These are phyloP conservation scores for Ustilago shanxiensis DNA, from an alignment of 1,284 basidiomycete genomes.

Conservation along the genomic window DNA sequence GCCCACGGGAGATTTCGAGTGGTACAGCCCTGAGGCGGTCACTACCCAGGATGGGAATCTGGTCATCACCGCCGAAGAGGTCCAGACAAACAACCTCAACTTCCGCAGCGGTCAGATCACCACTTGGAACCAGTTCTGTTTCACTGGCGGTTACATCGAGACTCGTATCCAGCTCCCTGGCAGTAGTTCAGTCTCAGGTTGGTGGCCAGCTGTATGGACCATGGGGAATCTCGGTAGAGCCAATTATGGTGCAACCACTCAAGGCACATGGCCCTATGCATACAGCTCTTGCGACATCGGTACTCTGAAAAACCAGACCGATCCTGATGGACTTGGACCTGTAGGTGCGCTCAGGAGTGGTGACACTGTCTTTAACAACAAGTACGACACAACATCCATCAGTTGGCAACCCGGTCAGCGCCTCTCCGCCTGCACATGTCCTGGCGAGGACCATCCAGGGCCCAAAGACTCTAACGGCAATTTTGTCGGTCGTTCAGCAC, in stretches of 20 bases:
- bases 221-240: slow-evolving; percentile 80
- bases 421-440: slow-evolving; percentile 78
- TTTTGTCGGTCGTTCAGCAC: slow-evolving; percentile 78
- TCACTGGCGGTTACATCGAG: slow-evolving; percentile 91
- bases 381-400: slow-evolving; percentile 51
- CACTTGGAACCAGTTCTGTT: slow-evolving; percentile 90
- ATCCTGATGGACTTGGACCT: slow-evolving; percentile 40
- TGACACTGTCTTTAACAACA: slow-evolving; percentile 78
- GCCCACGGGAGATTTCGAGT: slow-evolving; percentile 71
- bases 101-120: slow-evolving; percentile 74
- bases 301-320: slow-evolving; percentile 61
- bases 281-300: slow-evolving; percentile 62
- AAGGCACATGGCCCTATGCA: slow-evolving; percentile 81
- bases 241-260: slow-evolving; percentile 71
- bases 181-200: slow-evolving; percentile 73
- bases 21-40: slow-evolving; percentile 82
- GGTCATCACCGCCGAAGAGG: slow-evolving; percentile 76
- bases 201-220: slow-evolving; percentile 82
- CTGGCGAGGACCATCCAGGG: slow-evolving; percentile 84
- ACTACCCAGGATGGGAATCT: slow-evolving; percentile 84
- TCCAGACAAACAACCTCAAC: slow-evolving; percentile 76
- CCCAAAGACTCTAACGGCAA: slow-evolving; percentile 78
- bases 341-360: slow-evolving; percentile 78
- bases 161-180: slow-evolving; percentile 84
- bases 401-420: slow-evolving; percentile 82